Evolutionary conservation across 306 rosid genomes (phyloP).

Genomic region (Trifolium fragiferum): DNA sequence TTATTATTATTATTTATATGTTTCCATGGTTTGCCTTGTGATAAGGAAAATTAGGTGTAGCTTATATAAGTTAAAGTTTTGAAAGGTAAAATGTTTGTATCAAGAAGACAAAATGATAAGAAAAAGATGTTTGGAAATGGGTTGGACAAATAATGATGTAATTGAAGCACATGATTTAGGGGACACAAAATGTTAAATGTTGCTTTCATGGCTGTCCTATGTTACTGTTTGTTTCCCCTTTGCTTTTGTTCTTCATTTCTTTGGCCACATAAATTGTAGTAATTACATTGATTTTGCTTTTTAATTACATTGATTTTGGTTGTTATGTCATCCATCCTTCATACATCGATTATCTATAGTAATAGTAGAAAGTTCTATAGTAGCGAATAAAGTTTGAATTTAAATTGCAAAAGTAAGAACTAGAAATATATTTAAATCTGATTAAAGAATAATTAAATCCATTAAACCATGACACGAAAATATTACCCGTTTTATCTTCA

Average conservation of each 20-base stretch:
- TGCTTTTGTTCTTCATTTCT: constrained; percentile 49
- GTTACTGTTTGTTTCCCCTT: constrained; percentile 36
- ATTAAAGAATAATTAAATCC: too few species aligned
- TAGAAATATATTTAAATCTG: too few species aligned
- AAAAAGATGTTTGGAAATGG: constrained; percentile 31
- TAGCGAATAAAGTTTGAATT: too few species aligned
- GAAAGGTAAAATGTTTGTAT: constrained; percentile 45
- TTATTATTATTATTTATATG: too few species aligned
- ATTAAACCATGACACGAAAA: too few species aligned
- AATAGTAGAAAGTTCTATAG: too few species aligned
- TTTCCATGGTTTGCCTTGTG: constrained; percentile 36
- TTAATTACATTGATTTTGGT: too few species aligned
- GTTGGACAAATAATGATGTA: constrained; percentile 49
- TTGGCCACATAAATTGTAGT: constrained; percentile 48
- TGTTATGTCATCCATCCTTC: too few species aligned
- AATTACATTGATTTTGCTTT: not conserved
- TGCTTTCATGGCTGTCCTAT: constrained; percentile 63
- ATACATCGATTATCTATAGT: too few species aligned
- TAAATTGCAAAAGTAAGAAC: too few species aligned
- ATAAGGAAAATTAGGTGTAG: constrained; percentile 45
- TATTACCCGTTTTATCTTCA: too few species aligned
- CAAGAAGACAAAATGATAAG: constrained; percentile 39
- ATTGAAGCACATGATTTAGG: constrained; percentile 64
- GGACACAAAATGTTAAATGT: constrained; percentile 60
- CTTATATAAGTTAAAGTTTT: constrained; percentile 13